Conservation (phyloP, 1,284 basidiomycete genomes). For the Rhodotorula glutinis region DNA sequence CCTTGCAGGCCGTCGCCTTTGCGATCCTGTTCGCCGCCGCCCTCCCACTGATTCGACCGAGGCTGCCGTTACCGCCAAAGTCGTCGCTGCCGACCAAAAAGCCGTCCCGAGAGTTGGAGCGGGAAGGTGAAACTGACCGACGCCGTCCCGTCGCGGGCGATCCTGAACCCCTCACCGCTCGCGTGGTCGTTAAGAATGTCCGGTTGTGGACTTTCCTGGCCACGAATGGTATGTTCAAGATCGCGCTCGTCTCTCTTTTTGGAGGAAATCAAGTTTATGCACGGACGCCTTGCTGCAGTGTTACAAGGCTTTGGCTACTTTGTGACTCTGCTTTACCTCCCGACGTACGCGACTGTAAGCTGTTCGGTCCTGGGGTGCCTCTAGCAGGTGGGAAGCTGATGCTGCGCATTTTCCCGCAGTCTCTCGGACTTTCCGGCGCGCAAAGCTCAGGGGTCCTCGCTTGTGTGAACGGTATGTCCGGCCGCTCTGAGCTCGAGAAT, state of each 20-base stretch:
- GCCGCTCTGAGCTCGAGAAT: rapidly evolving
- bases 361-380: no score
- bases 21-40: constrained; percentile 43
- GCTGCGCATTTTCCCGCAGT: not conserved
- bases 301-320: constrained; percentile 50
- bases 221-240: constrained; percentile 44
- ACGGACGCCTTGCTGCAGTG: constrained; percentile 12
- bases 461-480: constrained; percentile 20
- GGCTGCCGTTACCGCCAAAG: constrained; percentile 44
- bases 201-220: constrained; percentile 47
- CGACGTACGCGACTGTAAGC: constrained; percentile 18
- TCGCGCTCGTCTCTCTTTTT: not conserved
- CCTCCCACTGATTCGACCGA: constrained; percentile 48
- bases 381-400: no score
- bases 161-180: not conserved
- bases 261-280: constrained; percentile 33
- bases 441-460: constrained; percentile 21
- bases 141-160: not conserved
- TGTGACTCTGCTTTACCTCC: constrained; percentile 40
- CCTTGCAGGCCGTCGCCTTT: constrained; percentile 45
- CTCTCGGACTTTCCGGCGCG: constrained; percentile 14
- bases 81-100: not conserved
- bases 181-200: constrained; percentile 43
- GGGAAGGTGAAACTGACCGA: not conserved
- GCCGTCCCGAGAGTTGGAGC: not conserved